Percentiles rank a stretch among this genome's conserved stretches.
Evolutionary conservation across 345 rosid species (phyloP).

Genomic region (Limnanthes douglasii): DNA sequence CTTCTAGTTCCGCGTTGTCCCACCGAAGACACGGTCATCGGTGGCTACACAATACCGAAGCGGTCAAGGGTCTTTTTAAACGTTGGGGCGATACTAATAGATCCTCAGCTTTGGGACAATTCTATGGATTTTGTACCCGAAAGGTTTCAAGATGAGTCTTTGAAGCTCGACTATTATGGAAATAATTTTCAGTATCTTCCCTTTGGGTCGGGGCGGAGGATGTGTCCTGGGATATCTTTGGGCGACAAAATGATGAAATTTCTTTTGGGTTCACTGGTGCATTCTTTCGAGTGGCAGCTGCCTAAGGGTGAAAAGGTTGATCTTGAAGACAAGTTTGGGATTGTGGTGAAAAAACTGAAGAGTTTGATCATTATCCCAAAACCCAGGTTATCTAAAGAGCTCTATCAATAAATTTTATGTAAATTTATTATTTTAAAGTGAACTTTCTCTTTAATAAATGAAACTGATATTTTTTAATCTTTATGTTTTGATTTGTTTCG

Average conservation of each 20-base stretch:
- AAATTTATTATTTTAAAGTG: too few species aligned
- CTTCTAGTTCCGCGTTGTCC: constrained; percentile 12
- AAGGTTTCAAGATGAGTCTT: constrained; percentile 9
- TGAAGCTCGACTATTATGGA: constrained; percentile 18
- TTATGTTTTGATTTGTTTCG: too few species aligned
- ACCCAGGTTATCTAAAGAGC: not conserved
- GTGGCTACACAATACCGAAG: constrained; percentile 16
- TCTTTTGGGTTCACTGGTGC: constrained; percentile 13
- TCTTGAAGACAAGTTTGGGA: not conserved
- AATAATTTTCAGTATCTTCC: constrained; percentile 18
- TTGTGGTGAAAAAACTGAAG: not conserved
- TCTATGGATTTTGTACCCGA: constrained; percentile 19
- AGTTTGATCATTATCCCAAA: not conserved
- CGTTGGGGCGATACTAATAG: constrained; percentile 17
- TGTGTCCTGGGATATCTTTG: constrained; percentile 20
- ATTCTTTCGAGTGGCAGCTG: constrained; percentile 22
- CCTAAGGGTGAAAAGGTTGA: constrained; percentile 6
- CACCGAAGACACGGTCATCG: not conserved
- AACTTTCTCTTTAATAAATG: too few species aligned
- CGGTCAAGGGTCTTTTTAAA: constrained; percentile 17
- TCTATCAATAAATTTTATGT: too few species aligned
- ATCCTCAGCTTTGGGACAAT: constrained; percentile 20
- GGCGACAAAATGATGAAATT: constrained; percentile 22
- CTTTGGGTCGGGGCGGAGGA: constrained; percentile 32
- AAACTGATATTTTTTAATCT: too few species aligned